Evolutionary conservation across 2,329 filamentous ascomycete genomes (phyloP), one percentile per base, ranked within the genome.

Genomic region (Calonectria multiphialidica): DNA sequence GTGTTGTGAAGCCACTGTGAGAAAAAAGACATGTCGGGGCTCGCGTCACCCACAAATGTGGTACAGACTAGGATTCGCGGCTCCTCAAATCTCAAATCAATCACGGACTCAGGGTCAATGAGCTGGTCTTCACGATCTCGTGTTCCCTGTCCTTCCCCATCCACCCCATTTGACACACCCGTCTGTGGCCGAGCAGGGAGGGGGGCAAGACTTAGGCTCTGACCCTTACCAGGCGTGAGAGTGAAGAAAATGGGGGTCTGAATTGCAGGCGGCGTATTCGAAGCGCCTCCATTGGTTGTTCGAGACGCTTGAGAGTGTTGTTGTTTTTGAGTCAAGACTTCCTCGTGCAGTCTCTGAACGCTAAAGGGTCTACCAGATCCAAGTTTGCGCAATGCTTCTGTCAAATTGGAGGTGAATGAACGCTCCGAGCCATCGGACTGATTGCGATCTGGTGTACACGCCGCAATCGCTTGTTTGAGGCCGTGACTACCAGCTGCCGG

Each of bases 21-120:
- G 79, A 92, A 93, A 70, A 88, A 92, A 3, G 89, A 88, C 90
- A 93, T 92, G 73, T 93, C 90, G 15, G 90, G 87, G 75, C 89
- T 92, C 3, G 90, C 89, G 75, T 93, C 91, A 33, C 91, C 91
- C 33, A 92, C 89, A 78, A 92, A 93, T 0, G 91, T 93, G 0
- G 91, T 93, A 79, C 91, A 93, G 2, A 92, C 91, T 13, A 93
- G 83, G n/a, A 92, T 89, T 74, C 91, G 87, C 10, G 88, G 85
- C 76, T 93, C 90, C 37, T 92, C 90, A 76, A 93, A 92, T 12
- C 87, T 88, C 23, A 93, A 82, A 74, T 91, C 89, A 6, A 87
- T 84, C 2, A 88, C 86, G 2, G 87, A 84, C 21, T 86, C 86
- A 9, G 87, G 85, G 40, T 87, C 85, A 72, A 89, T 87, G 44